Evolutionary conservation across 257 asterid species (phyloP).

Genomic region (Mitragyna speciosa): DNA sequence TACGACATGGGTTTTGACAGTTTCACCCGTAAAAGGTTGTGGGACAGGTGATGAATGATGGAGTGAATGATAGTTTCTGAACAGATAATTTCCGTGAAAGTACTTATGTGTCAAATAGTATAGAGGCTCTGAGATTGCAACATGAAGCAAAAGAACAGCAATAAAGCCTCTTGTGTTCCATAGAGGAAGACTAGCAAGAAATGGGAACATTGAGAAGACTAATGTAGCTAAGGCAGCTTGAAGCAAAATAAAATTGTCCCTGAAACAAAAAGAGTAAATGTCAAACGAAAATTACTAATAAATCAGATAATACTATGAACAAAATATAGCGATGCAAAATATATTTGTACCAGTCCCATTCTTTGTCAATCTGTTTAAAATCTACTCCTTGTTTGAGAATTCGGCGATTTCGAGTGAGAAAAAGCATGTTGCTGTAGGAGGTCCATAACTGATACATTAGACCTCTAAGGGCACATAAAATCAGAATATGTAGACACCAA

Average conservation of each 20-base stretch:
- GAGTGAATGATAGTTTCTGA: constrained; percentile 61
- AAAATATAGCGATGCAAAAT: background rate
- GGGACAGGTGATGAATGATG: constrained; percentile 83
- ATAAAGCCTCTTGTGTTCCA: constrained; percentile 63
- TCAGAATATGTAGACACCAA: constrained; percentile 63
- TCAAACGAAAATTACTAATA: background rate
- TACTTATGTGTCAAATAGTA: constrained; percentile 65
- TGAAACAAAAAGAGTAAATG: constrained; percentile 19
- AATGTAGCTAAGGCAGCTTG: constrained; percentile 62
- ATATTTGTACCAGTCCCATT: constrained; percentile 67
- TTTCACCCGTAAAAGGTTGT: constrained; percentile 72
- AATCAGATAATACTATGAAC: background rate
- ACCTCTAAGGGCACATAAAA: constrained; percentile 53
- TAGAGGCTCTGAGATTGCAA: constrained; percentile 70
- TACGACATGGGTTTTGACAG: background rate
- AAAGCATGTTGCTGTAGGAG: constrained; percentile 66
- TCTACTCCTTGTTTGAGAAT: constrained; percentile 66
- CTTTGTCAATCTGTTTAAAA: constrained; percentile 80
- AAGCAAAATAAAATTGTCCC: constrained; percentile 83
- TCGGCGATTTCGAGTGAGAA: constrained; percentile 61
- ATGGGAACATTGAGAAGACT: constrained; percentile 40
- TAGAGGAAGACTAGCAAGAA: constrained; percentile 33
- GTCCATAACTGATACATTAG: constrained; percentile 50
- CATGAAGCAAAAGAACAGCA: constrained; percentile 48
- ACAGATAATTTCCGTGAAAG: constrained; percentile 62